phyloP scores from a whole-genome alignment of 208 protist species.

The Tritrichomonas musculus region DNA sequence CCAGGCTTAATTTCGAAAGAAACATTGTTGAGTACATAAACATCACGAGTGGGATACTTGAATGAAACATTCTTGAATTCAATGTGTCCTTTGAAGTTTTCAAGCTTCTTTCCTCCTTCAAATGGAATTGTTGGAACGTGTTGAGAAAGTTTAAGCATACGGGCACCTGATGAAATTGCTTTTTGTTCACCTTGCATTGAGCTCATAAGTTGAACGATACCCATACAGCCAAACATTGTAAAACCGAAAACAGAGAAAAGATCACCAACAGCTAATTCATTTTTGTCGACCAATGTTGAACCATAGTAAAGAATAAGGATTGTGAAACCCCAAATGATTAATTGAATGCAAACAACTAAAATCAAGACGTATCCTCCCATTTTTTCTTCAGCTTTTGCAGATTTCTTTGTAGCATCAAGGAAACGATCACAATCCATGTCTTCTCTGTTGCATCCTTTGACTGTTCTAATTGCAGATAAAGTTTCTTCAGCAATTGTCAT shows the following conservation, averaged over 20 bases:
- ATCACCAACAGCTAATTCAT: background rate
- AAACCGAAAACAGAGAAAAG: background rate
- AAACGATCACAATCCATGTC: background rate
- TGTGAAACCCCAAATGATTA: background rate
- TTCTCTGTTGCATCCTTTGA: constrained; percentile 30
- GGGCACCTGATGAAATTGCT: background rate
- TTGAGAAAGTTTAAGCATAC: background rate
- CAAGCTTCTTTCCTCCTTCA: background rate
- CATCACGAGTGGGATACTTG: constrained; percentile 28
- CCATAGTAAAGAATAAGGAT: background rate
- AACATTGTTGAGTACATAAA: constrained; percentile 37
- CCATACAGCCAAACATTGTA: background rate
- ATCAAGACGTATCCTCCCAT: background rate
- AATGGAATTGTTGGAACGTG: background rate
- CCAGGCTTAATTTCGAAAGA: constrained; percentile 39
- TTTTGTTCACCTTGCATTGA: background rate
- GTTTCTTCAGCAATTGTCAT: constrained; percentile 40
- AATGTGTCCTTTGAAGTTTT: background rate
- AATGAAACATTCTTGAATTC: constrained; percentile 34
- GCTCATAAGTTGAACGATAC: background rate
- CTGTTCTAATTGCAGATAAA: constrained; percentile 30
- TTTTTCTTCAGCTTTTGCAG: background rate
- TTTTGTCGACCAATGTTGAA: background rate
- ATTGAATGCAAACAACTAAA: background rate
- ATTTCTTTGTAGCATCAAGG: background rate